These are phyloP conservation scores for Streptanthus diversifolius DNA, from an alignment of 345 rosid genomes.

Conservation along the genomic window DNA sequence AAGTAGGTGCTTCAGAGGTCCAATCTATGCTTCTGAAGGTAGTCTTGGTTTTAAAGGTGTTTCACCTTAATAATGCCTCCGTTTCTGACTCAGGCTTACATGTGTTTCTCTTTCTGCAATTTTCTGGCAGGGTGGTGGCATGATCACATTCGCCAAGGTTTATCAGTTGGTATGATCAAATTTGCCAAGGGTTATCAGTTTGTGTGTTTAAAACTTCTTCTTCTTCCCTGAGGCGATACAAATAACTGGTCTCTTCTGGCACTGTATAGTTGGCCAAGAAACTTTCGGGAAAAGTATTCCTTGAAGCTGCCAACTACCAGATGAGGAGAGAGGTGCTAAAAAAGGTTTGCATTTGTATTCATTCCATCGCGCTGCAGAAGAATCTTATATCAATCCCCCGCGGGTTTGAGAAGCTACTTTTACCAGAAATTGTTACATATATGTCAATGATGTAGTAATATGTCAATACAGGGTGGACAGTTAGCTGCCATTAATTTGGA, in stretches of 20 bases:
- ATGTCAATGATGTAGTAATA: neutral
- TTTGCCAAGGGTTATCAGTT: conserved; percentile 54
- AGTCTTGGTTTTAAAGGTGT: neutral
- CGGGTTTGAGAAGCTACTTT: neutral
- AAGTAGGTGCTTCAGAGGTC: conserved; percentile 57
- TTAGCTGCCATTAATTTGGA: conserved; percentile 69
- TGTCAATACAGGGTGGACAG: conserved; percentile 61
- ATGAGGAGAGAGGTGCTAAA: conserved; percentile 67
- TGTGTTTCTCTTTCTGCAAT: neutral
- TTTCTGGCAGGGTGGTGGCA: conserved; percentile 60
- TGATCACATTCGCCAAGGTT: conserved; percentile 66
- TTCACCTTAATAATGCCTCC: neutral
- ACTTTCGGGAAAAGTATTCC: conserved; percentile 63
- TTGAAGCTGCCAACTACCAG: conserved; percentile 85
- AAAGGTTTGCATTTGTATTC: conserved; percentile 45
- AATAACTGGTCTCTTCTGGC: conserved; percentile 15
- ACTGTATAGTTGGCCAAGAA: conserved; percentile 54
- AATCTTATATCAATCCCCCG: neutral
- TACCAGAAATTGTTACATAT: neutral
- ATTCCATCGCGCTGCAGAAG: neutral
- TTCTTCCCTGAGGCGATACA: neutral
- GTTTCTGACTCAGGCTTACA: conserved; percentile 16
- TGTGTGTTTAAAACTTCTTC: conserved; percentile 14
- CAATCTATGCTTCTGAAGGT: conserved; percentile 80
- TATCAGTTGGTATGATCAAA: conserved; percentile 72